These are phyloP conservation scores for Auriculariales sp. DNA, from an alignment of 768 basidiomycete species.

Conservation along the genomic window DNA sequence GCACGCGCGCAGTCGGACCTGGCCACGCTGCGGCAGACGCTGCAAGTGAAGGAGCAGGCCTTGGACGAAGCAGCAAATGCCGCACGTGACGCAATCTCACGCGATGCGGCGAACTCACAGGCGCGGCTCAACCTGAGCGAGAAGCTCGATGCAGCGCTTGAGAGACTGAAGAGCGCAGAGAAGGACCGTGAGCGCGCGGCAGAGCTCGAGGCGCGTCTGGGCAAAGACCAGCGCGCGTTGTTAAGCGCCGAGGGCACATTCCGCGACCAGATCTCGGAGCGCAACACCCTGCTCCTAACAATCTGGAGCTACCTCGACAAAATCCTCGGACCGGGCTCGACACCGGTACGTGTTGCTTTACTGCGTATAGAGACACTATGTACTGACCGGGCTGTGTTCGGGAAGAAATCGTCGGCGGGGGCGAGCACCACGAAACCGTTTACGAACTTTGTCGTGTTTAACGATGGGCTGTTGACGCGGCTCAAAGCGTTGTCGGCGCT, in stretches of 20 bases:
- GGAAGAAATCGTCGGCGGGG: constrained; percentile 49
- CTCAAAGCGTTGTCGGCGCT: constrained; percentile 77
- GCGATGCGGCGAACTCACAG: constrained; percentile 76
- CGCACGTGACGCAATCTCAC: constrained; percentile 64
- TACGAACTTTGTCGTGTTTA: constrained; percentile 87
- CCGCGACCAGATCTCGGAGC: constrained; percentile 83
- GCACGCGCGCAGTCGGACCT: constrained; percentile 54
- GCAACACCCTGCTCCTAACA: constrained; percentile 79
- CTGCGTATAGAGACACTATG: not conserved
- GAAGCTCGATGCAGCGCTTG: constrained; percentile 66
- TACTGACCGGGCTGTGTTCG: not conserved
- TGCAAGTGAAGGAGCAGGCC: constrained; percentile 53
- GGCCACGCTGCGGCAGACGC: constrained; percentile 45
- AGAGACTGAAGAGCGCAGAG: constrained; percentile 50
- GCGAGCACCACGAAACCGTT: constrained; percentile 79
- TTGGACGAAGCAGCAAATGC: constrained; percentile 68
- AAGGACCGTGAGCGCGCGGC: constrained; percentile 52
- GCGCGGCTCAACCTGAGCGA: constrained; percentile 74
- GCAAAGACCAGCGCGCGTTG: constrained; percentile 67
- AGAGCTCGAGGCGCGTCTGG: constrained; percentile 67
- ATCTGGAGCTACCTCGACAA: constrained; percentile 94
- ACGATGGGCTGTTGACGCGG: constrained; percentile 82
- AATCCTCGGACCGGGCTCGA: constrained; percentile 81
- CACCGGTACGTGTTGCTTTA: constrained; percentile 37
- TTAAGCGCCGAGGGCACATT: constrained; percentile 64